Conservation (phyloP, 2,329 filamentous ascomycete genomes). For the Stemphylium vesicarium region DNA sequence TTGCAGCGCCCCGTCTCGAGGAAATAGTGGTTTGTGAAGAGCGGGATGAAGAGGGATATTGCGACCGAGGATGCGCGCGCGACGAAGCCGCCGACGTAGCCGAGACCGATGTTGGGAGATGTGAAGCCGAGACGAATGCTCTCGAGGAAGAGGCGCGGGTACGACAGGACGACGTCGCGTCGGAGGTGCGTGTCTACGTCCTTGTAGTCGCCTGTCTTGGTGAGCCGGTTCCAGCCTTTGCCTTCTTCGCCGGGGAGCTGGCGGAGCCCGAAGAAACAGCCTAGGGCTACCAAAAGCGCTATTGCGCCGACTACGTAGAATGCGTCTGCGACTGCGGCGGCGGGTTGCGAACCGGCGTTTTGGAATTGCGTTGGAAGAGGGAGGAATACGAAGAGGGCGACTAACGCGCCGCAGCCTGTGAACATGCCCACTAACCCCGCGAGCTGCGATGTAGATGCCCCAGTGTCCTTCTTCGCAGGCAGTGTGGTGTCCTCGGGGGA, state of each 20-base stretch:
- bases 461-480: constrained; percentile 28
- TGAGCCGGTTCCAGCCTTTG: constrained; percentile 68
- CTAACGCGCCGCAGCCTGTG: constrained; percentile 87
- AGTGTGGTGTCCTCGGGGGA: constrained; percentile 24
- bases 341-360: constrained; percentile 72
- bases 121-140: constrained; percentile 68
- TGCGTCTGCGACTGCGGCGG: constrained; percentile 77
- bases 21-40: constrained; percentile 92
- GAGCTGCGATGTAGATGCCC: constrained; percentile 65
- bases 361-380: constrained; percentile 85
- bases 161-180: constrained; percentile 67
- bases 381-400: constrained; percentile 82
- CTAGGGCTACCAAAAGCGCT: constrained; percentile 72
- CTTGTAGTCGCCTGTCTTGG: constrained; percentile 35
- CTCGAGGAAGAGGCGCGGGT: constrained; percentile 50
- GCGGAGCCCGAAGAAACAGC: constrained; percentile 80
- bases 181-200: constrained; percentile 17
- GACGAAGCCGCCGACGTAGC: constrained; percentile 93
- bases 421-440: constrained; percentile 92
- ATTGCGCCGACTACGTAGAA: constrained; percentile 85
- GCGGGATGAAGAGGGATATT: constrained; percentile 91
- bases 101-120: constrained; percentile 80
- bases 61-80: constrained; percentile 93
- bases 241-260: constrained; percentile 73
- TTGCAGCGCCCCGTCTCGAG: constrained; percentile 80